Evolutionary conservation across 129 eudicot genomes (phyloP).

Genomic region (Logfia minima): DNA sequence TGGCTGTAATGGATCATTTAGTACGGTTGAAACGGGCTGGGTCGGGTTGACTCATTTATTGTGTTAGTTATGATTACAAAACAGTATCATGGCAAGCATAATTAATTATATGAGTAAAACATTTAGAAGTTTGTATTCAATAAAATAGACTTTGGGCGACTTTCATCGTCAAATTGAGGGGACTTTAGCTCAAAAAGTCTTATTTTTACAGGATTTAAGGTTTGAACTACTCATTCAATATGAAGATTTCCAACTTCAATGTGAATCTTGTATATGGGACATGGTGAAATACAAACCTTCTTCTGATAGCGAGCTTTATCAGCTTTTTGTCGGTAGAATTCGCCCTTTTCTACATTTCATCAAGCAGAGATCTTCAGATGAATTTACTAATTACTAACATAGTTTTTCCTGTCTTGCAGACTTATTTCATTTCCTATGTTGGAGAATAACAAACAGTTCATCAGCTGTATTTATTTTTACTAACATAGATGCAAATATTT

Average conservation of each 20-base stretch:
- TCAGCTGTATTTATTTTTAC: no score
- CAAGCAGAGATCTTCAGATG: background rate
- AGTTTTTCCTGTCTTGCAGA: background rate
- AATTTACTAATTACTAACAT: slow-evolving; percentile 3
- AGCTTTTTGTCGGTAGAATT: background rate
- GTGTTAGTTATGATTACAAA: background rate
- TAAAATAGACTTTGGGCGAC: no score
- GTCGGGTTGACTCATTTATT: background rate
- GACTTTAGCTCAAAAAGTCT: background rate
- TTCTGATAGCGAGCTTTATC: background rate
- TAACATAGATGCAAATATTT: background rate
- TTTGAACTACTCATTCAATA: background rate
- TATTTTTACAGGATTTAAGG: background rate
- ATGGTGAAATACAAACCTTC: background rate
- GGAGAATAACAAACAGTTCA: background rate
- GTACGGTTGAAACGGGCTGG: background rate
- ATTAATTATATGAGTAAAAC: background rate
- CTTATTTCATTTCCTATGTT: background rate
- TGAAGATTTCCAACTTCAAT: background rate
- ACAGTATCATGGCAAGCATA: background rate
- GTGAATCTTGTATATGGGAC: background rate
- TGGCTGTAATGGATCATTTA: background rate
- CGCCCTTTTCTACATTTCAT: background rate
- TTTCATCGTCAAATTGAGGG: background rate
- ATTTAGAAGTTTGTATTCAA: background rate